phyloP scores from a whole-genome alignment of 768 basidiomycete genomes.

The Sporobolomyces pararoseus region DNA sequence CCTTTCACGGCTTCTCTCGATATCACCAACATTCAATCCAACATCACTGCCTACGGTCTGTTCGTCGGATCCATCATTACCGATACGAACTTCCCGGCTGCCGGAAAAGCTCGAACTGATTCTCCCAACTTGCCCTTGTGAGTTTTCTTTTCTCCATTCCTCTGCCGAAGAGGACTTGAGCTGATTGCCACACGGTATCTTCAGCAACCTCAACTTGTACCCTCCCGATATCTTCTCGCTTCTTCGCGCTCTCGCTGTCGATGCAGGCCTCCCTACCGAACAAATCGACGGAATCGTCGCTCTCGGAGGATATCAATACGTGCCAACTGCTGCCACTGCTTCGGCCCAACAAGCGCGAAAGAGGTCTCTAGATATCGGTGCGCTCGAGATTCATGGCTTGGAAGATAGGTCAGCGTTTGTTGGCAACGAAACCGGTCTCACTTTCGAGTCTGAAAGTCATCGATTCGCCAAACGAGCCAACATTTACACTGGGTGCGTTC shows the following conservation, averaged over 20 bases:
- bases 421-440: constrained; percentile 45
- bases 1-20: constrained; percentile 63
- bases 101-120: constrained; percentile 58
- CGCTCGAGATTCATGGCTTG: not conserved
- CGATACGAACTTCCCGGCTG: constrained; percentile 55
- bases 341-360: not conserved
- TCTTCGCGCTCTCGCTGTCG: constrained; percentile 63
- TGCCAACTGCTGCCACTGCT: constrained; percentile 10
- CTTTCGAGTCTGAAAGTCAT: constrained; percentile 45
- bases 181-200: not conserved
- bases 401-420: not conserved
- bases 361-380: not conserved
- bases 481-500: constrained; percentile 55
- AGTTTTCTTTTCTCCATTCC: not conserved
- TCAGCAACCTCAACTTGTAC: constrained; percentile 64
- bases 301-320: constrained; percentile 62
- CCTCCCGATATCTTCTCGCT: constrained; percentile 65
- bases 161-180: not conserved
- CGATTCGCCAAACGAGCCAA: constrained; percentile 50
- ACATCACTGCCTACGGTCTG: constrained; percentile 63
- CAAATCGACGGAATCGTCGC: constrained; percentile 65
- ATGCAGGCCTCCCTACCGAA: constrained; percentile 60
- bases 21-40: constrained; percentile 61
- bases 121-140: constrained; percentile 56
- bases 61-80: constrained; percentile 62